Conservation (phyloP, 2,329 filamentous ascomycete species). For the Chrysosporium keratinophilum region DNA sequence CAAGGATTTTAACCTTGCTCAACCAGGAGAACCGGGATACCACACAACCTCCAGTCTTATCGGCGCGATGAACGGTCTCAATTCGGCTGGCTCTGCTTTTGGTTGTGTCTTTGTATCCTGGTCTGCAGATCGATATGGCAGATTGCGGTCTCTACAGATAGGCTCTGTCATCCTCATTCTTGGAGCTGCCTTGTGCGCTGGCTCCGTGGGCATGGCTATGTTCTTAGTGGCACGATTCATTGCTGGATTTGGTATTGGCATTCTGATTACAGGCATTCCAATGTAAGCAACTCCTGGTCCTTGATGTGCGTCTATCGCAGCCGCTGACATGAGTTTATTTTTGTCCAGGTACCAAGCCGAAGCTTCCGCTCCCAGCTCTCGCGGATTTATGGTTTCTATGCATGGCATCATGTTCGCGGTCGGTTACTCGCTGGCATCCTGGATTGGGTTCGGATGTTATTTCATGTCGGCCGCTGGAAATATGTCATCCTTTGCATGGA, state of each 20-base stretch:
- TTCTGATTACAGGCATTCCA: conserved; percentile 13
- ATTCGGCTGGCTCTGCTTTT: conserved; percentile 34
- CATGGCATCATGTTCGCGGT: conserved; percentile 36
- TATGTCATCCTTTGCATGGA: conserved; percentile 35
- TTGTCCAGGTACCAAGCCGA: conserved; percentile 28
- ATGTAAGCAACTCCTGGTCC: conserved; percentile 6
- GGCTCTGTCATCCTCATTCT: conserved; percentile 31
- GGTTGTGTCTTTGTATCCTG: conserved; percentile 33
- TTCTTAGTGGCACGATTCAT: conserved; percentile 13
- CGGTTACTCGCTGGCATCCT: conserved; percentile 33
- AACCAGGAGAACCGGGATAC: conserved; percentile 33
- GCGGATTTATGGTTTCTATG: conserved; percentile 35
- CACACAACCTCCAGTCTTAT: conserved; percentile 35
- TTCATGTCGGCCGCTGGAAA: conserved; percentile 27
- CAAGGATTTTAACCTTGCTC: conserved; percentile 32
- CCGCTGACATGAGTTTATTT: background rate
- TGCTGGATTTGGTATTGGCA: conserved; percentile 13
- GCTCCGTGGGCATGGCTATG: conserved; percentile 18
- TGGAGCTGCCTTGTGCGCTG: conserved; percentile 33
- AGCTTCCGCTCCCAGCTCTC: conserved; percentile 30
- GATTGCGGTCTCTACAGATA: conserved; percentile 32
- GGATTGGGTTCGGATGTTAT: conserved; percentile 35
- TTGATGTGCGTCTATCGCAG: background rate
- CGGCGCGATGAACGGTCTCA: conserved; percentile 39
- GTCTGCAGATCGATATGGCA: conserved; percentile 30